Evolutionary conservation across 23 red algal species (phyloP).

Genomic region (Gracilaria gracilis): DNA sequence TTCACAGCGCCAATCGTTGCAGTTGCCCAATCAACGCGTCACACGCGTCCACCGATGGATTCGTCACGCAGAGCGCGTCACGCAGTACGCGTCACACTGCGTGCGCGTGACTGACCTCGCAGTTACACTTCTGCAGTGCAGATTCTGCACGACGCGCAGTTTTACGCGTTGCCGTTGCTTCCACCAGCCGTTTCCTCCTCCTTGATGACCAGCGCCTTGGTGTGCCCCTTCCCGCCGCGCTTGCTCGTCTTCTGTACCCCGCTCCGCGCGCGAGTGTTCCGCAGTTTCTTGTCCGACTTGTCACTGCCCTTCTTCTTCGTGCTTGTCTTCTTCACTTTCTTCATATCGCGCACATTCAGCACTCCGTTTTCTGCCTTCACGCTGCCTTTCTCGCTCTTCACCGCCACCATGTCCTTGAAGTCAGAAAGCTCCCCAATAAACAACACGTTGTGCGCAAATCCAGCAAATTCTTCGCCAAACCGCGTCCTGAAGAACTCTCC

Average conservation of each 20-base stretch:
- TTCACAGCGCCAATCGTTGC: background rate
- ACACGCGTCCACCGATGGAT: background rate
- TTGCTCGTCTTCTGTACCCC: slow-evolving; percentile 11
- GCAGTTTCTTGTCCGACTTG: background rate
- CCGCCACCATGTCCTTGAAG: slow-evolving; percentile 56
- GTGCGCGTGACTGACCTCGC: too few species aligned
- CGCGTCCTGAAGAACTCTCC: slow-evolving; percentile 79
- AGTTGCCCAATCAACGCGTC: background rate
- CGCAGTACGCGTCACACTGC: too few species aligned
- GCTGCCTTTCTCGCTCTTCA: background rate
- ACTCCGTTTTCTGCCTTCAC: background rate
- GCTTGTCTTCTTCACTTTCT: background rate
- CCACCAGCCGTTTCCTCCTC: background rate
- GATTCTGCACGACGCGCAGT: background rate
- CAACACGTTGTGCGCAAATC: slow-evolving; percentile 82
- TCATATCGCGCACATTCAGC: background rate
- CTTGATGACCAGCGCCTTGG: background rate
- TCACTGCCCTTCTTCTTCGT: background rate
- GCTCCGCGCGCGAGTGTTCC: background rate
- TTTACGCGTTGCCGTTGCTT: background rate
- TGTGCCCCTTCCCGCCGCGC: background rate
- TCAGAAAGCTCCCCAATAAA: slow-evolving; percentile 82
- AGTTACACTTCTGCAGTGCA: background rate
- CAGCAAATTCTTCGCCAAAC: slow-evolving; percentile 82
- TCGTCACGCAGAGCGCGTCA: too few species aligned